A percentile compares a stretch with the other conserved stretches of the same genome.
Evolutionary conservation across 208 protist species (phyloP).

Genomic region (Crithidia thermophila): DNA sequence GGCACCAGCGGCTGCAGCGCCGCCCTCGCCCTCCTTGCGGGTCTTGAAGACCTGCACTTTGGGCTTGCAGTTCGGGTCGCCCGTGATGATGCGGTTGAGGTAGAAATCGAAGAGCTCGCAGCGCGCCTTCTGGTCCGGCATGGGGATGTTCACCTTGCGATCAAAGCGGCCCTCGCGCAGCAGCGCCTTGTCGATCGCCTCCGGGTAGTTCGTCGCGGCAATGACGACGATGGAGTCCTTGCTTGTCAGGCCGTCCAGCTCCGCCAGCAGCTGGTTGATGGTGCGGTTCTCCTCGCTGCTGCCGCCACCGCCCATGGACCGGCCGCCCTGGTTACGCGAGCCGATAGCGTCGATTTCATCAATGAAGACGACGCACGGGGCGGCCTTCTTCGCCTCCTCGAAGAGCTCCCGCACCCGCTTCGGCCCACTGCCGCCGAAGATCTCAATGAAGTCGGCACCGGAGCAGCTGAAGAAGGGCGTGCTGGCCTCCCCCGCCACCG

Average conservation of each 20-base stretch:
- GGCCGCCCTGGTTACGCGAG: conserved; percentile 79
- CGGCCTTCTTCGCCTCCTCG: conserved; percentile 92
- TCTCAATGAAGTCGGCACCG: conserved; percentile 98
- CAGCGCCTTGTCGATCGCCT: conserved; percentile 95
- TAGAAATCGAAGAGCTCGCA: conserved; percentile 92
- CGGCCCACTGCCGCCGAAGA: conserved; percentile 97
- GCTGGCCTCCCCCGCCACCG: conserved; percentile 95
- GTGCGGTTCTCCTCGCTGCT: conserved; percentile 95
- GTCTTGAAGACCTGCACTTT: conserved; percentile 80
- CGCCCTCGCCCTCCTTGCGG: conserved; percentile 36
- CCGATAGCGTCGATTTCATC: conserved; percentile 99
- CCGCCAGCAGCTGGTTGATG: conserved; percentile 97
- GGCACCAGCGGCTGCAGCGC: not conserved
- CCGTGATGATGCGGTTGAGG: conserved; percentile 88
- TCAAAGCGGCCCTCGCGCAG: conserved; percentile 94
- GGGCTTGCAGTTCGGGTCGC: conserved; percentile 85
- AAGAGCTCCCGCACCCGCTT: conserved; percentile 97
- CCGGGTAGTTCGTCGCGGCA: conserved; percentile 97
- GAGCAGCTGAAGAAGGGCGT: conserved; percentile 96
- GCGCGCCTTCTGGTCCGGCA: conserved; percentile 89
- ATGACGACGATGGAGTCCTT: conserved; percentile 97
- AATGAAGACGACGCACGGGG: conserved; percentile 98
- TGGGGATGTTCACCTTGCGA: conserved; percentile 92
- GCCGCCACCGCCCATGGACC: conserved; percentile 83
- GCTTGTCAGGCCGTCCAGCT: conserved; percentile 95